phyloP scores from a whole-genome alignment of 345 rosid genomes.

The Gossypium anomalum region DNA sequence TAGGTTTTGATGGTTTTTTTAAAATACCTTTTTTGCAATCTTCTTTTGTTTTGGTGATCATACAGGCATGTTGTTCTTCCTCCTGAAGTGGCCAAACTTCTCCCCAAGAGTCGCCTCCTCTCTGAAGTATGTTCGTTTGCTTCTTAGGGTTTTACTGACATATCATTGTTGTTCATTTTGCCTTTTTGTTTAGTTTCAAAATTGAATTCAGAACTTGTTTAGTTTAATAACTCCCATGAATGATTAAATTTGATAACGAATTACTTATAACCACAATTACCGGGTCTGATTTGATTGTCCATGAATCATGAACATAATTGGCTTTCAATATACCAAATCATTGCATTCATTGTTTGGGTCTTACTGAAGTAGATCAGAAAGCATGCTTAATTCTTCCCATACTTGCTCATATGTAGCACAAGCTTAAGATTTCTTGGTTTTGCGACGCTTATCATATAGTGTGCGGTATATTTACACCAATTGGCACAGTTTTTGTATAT shows the following conservation, averaged over 20 bases:
- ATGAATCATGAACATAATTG: background rate
- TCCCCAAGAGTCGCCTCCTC: conserved; percentile 96
- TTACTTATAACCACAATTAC: background rate
- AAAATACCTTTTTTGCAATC: background rate
- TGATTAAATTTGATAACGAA: background rate
- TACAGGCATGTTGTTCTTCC: conserved; percentile 94
- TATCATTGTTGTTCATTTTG: background rate
- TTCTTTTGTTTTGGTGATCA: background rate
- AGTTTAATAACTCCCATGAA: background rate
- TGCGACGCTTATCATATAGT: background rate
- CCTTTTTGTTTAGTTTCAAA: background rate
- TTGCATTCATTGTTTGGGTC: too few species aligned
- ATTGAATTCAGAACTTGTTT: background rate
- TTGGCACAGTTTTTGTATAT: background rate
- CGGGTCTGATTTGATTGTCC: background rate
- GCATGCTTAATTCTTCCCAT: background rate
- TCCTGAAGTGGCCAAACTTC: conserved; percentile 85
- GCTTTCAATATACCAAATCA: background rate
- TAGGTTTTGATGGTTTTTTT: background rate
- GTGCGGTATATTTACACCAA: background rate
- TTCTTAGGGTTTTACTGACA: conserved; percentile 2
- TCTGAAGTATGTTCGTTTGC: conserved; percentile 54
- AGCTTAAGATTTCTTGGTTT: background rate
- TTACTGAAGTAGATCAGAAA: background rate
- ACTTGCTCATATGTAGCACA: background rate